Percentiles rank a stretch among this genome's conserved stretches.
phyloP scores from a whole-genome alignment of 2,329 filamentous ascomycete genomes.

The Alternaria sp. region DNA sequence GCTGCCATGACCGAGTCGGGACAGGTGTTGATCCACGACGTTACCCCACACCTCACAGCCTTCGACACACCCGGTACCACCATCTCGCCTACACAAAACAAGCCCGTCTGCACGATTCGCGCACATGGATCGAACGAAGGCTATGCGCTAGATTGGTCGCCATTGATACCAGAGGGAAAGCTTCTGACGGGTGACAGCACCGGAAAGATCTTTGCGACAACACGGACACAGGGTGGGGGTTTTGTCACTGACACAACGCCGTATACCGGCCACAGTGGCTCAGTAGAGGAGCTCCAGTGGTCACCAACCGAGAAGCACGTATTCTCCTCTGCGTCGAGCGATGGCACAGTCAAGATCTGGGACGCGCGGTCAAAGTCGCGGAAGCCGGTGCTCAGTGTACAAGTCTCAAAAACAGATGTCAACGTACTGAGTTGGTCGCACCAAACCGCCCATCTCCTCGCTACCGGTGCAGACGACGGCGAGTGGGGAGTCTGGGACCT shows the following conservation, averaged over 20 bases:
- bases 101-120: constrained; percentile 83
- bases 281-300: constrained; percentile 96
- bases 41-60: constrained; percentile 84
- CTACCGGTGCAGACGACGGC: constrained; percentile 91
- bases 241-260: constrained; percentile 86
- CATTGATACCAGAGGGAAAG: constrained; percentile 78
- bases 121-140: constrained; percentile 88
- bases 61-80: constrained; percentile 88
- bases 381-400: constrained; percentile 84
- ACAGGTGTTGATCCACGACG: constrained; percentile 90
- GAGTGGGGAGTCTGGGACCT: constrained; percentile 97
- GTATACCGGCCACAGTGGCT: constrained; percentile 82
- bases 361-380: constrained; percentile 90
- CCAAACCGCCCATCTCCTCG: constrained; percentile 86
- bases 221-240: constrained; percentile 82
- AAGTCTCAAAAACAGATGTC: constrained; percentile 83
- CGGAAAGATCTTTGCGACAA: constrained; percentile 87
- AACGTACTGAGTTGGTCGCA: constrained; percentile 97
- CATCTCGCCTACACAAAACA: constrained; percentile 82
- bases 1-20: constrained; percentile 92
- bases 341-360: constrained; percentile 96
- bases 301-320: constrained; percentile 91
- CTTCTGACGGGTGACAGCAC: constrained; percentile 91
- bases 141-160: constrained; percentile 97
- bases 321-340: constrained; percentile 91